Percentiles rank a stretch among this genome's conserved stretches.
Conservation (phyloP, 2,329 filamentous ascomycete species). For the Phialophora verrucosa region DNA sequence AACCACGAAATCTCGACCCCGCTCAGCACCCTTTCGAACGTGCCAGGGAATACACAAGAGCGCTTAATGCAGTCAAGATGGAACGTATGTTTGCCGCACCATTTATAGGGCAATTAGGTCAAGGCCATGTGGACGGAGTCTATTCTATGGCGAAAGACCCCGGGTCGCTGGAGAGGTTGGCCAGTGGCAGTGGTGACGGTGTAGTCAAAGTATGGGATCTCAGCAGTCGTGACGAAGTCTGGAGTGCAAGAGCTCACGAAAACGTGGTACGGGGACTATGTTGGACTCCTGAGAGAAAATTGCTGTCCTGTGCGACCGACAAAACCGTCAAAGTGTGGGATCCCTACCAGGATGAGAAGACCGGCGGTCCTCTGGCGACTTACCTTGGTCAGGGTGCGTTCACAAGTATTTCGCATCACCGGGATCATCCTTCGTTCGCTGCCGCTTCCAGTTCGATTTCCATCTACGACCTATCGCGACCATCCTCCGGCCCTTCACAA, state of each 20-base stretch:
- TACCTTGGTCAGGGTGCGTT: slow-evolving; percentile 86
- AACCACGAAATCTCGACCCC: slow-evolving; percentile 70
- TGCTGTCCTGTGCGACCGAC: slow-evolving; percentile 86
- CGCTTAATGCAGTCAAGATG: slow-evolving; percentile 84
- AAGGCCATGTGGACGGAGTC: slow-evolving; percentile 89
- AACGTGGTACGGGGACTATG: slow-evolving; percentile 90
- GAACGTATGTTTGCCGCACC: slow-evolving; percentile 89
- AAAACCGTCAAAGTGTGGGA: slow-evolving; percentile 89
- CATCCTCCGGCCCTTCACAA: slow-evolving; percentile 77
- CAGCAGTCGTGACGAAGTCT: slow-evolving; percentile 72
- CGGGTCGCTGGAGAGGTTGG: slow-evolving; percentile 72
- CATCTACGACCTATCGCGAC: slow-evolving; percentile 84
- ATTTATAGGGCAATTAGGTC: slow-evolving; percentile 84
- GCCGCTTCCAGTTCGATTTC: slow-evolving; percentile 76
- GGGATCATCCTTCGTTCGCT: slow-evolving; percentile 78
- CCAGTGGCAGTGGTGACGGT: slow-evolving; percentile 87
- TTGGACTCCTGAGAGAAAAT: slow-evolving; percentile 84
- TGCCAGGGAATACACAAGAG: slow-evolving; percentile 81
- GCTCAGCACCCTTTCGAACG: slow-evolving; percentile 89
- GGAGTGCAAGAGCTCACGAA: slow-evolving; percentile 82
- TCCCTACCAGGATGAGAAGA: slow-evolving; percentile 75
- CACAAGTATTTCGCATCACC: slow-evolving; percentile 82
- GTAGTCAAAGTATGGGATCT: slow-evolving; percentile 93
- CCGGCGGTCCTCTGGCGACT: slow-evolving; percentile 75
- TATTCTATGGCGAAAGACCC: slow-evolving; percentile 83